Percentiles rank a stretch among this genome's conserved stretches.
Conservation (phyloP, 192 early-diverging fungal species). For the Backusella tuberculispora region DNA sequence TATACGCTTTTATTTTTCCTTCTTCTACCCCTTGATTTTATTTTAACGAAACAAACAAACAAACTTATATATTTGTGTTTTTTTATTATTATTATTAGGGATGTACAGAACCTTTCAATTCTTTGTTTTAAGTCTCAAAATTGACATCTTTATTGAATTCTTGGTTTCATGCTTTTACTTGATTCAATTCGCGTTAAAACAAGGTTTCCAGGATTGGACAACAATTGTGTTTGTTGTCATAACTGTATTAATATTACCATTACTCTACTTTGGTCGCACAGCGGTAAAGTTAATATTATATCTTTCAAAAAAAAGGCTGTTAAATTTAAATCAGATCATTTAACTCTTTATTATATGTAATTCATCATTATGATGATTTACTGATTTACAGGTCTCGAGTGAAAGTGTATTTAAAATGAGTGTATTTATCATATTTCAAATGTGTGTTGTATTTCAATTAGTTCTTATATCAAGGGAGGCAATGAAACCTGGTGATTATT, state of each 20-base stretch:
- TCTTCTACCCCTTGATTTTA: not conserved
- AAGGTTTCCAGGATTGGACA: slow-evolving; percentile 24
- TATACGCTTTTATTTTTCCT: not conserved
- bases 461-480: slow-evolving; percentile 32
- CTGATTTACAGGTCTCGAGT: slow-evolving; percentile 22
- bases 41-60: not conserved
- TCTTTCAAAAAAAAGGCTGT: not conserved
- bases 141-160: slow-evolving; percentile 47
- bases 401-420: slow-evolving; percentile 35
- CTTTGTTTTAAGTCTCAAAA: slow-evolving; percentile 43
- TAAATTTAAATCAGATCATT: not conserved
- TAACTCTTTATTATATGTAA: not conserved
- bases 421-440: slow-evolving; percentile 39
- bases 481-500: slow-evolving; percentile 21
- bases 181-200: slow-evolving; percentile 29
- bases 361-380: not conserved
- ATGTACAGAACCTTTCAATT: slow-evolving; percentile 43
- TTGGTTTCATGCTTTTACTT: slow-evolving; percentile 43
- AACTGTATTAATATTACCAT: slow-evolving; percentile 38
- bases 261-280: slow-evolving; percentile 35
- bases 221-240: slow-evolving; percentile 28
- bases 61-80: not conserved
- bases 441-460: slow-evolving; percentile 39
- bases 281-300: slow-evolving; percentile 29
- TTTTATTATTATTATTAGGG: slow-evolving; percentile 26